Conservation (phyloP, 441 rosid species). For the Adansonia grandidieri region DNA sequence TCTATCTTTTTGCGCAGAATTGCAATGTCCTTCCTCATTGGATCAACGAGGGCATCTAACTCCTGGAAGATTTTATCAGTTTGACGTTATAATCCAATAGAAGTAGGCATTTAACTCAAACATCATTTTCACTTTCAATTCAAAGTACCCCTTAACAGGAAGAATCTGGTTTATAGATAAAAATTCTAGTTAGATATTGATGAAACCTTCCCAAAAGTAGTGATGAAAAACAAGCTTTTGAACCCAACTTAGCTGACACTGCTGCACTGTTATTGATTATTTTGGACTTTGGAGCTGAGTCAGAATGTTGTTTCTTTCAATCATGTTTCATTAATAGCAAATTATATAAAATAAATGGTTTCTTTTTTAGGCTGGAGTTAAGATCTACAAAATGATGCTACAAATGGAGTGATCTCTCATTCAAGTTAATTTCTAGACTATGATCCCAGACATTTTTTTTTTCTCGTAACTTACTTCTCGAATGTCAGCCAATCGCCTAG, state of each 20-base stretch:
- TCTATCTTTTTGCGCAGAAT: constrained; percentile 75
- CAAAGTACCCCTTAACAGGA: background rate
- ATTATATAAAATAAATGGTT: background rate
- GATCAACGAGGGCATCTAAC: constrained; percentile 82
- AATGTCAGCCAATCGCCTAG: constrained; percentile 64
- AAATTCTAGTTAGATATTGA: background rate
- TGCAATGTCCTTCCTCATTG: constrained; percentile 76
- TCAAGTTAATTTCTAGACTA: background rate
- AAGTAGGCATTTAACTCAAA: background rate
- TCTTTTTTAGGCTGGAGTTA: background rate
- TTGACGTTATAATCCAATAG: background rate
- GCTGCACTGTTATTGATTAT: no score
- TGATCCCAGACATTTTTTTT: background rate
- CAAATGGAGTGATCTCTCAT: background rate
- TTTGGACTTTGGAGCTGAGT: no score
- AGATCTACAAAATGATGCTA: background rate
- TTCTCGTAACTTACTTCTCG: constrained; percentile 52
- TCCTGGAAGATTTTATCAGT: constrained; percentile 51
- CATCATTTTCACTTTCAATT: background rate
- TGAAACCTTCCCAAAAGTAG: background rate
- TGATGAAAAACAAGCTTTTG: background rate
- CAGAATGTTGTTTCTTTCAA: no score
- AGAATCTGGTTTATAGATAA: background rate
- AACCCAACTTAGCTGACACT: no score
- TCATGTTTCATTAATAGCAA: background rate